Base-by-base conservation (phyloP, 768 basidiomycete species). In the Lactarius sp. region DNA sequence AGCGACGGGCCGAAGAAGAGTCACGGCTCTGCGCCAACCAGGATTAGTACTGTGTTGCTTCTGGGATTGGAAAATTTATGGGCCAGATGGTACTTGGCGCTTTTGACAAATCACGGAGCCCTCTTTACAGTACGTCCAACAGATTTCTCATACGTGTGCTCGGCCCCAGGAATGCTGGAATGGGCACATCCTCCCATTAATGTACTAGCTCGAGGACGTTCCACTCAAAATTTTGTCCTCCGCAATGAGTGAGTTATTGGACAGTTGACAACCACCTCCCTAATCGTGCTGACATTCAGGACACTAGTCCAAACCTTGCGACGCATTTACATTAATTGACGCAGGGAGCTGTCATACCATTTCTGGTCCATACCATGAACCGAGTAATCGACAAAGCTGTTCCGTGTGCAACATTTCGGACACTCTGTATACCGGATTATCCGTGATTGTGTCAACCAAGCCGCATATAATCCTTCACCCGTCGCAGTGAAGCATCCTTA, bases 401-500 rank as follows among this genome's bases (percentile, higher is more conserved):
- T 22, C 22, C 4, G 4, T 27, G 2, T 44, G 12, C 10, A 49
- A 16, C n/a, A 22, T 14, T 39, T 1, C 13, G 10, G 31, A 9
- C 6, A 20, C 7, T 36, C 1, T n/a, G 3, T 16, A 6, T 34
- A 52, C 39, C 10, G 27, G 53, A 31, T 13, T n/a, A 10, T 54
- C 27, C 27, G 27, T 27, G 27, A 27, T 27, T 27, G 27, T 27
- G 27, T 27, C 27, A 27, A 27, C 27, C 27, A 76, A 27, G 37
- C 13, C n/a, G 4, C 37, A 51, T 64, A 64, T 55, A 64, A 39
- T 34, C 42, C 58, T 52, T 13, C 6, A 44, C 37, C 6, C n/a
- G n/a, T 47, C 46, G 7, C 47, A 8, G 34, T 20, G 12, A n/a
- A 27, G 22, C 31, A 5, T 7, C 13, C 33, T 14, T 18, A 18